Evolutionary conservation across 371 early-diverging fungal genomes (phyloP).

Genomic region (Mucor lusitanicus): DNA sequence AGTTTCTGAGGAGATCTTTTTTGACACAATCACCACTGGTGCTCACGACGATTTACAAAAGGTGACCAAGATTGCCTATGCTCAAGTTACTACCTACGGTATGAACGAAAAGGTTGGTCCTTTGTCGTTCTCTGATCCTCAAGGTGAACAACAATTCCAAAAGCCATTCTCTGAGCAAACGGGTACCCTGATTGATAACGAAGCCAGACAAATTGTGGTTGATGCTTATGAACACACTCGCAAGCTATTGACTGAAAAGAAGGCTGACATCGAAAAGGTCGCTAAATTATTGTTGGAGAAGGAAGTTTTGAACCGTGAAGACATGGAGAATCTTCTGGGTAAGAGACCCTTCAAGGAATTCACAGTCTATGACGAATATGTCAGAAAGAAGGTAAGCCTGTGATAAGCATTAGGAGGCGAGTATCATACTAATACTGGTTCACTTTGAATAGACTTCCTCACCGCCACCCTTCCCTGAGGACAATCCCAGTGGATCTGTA

Average conservation of each 20-base stretch:
- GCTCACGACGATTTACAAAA: slow-evolving; percentile 95
- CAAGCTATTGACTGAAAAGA: slow-evolving; percentile 78
- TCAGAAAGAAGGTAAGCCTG: slow-evolving; percentile 41
- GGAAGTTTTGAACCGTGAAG: slow-evolving; percentile 95
- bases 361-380: slow-evolving; percentile 70
- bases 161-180: slow-evolving; percentile 98
- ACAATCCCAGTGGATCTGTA: slow-evolving; percentile 16
- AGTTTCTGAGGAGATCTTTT: slow-evolving; percentile 94
- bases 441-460: slow-evolving; percentile 22
- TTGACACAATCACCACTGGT: slow-evolving; percentile 88
- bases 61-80: slow-evolving; percentile 97
- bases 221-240: slow-evolving; percentile 83
- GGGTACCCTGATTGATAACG: slow-evolving; percentile 91
- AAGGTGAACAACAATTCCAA: slow-evolving; percentile 77
- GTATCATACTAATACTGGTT: neutral
- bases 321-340: slow-evolving; percentile 92
- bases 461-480: slow-evolving; percentile 47
- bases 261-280: slow-evolving; percentile 89
- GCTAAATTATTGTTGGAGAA: slow-evolving; percentile 91
- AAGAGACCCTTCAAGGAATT: slow-evolving; percentile 85
- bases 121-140: slow-evolving; percentile 79
- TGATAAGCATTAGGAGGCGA: neutral
- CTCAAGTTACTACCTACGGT: slow-evolving; percentile 91
- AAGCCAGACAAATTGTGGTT: slow-evolving; percentile 85
- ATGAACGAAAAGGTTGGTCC: slow-evolving; percentile 93